Percentiles rank a stretch among this genome's conserved stretches.
Conservation (phyloP, 148 eudicot genomes). For the Chenopodium formosanum region DNA sequence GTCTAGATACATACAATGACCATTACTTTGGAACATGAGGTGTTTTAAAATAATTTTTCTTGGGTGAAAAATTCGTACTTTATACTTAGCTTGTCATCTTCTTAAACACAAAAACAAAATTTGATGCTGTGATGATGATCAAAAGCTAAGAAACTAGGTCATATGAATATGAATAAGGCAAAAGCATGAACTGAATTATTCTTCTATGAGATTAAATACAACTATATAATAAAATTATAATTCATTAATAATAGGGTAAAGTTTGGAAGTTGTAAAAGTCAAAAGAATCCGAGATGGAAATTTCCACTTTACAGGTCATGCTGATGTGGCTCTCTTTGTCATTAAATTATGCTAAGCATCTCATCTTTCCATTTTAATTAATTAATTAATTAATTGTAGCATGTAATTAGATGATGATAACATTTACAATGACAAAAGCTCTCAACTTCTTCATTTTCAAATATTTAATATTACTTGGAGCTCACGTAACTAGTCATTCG, state of each 20-base stretch:
- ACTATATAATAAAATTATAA: too few relatives aligned
- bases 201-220: too few relatives aligned
- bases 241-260: too few relatives aligned
- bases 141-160: not conserved
- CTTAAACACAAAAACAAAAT: not conserved
- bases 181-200: not conserved
- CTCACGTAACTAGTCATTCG: too few relatives aligned
- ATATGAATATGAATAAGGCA: not conserved
- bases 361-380: not conserved
- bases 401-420: not conserved
- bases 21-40: too few relatives aligned
- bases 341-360: not conserved
- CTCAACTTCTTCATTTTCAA: too few relatives aligned
- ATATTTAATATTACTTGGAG: too few relatives aligned
- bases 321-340: not conserved
- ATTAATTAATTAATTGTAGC: not conserved
- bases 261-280: not conserved
- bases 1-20: too few relatives aligned
- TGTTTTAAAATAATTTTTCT: too few relatives aligned
- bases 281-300: constrained; percentile 12
- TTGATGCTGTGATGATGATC: not conserved
- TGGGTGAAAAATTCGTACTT: too few relatives aligned
- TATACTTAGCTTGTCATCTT: too few relatives aligned
- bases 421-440: not conserved
- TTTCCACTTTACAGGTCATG: constrained; percentile 12